Base-by-base conservation (phyloP, 192 early-diverging fungal genomes). In the Polychytrium aggregatum region DNA sequence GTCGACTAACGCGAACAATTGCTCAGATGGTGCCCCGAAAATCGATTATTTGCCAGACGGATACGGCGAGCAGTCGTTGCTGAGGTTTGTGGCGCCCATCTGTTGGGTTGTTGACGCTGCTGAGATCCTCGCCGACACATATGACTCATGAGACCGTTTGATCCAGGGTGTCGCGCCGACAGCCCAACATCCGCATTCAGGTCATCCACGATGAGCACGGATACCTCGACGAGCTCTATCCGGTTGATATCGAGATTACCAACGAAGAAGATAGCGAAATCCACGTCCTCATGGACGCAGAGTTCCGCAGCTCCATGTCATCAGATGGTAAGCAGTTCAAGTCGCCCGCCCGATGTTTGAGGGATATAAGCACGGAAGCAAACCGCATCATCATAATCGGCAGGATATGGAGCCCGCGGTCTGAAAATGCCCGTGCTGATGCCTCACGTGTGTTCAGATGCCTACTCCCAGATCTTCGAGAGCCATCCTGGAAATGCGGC, bases 201-300 rank as follows among this genome's bases (percentile, higher is more conserved):
- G 52, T 72, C 1, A 50, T 58, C 0, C 74, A 84, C 45, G 49
- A 48, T 20, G 58, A 82, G 1, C 83, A 84, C 16, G 79, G 78
- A 1, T 56, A 79, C n/a, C 46, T 87, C 44, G 79, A 87, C 44
- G 83, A 86, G 47, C 55, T 69, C 14, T 82, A 78, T 49, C 68
- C 67, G 14, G 52, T 87, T 11, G 55, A 57, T 26, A 54, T 87
- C n/a, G 71, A 59, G n/a, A 48, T 86, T 2, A 59, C 59, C 14
- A 87, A 84, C 55, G 64, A 74, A 9, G 85, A 87, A 50, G 20
- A 38, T 1, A 70, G 78, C 21, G 52, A 72, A 8, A 62, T 87
- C 10, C 57, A 79, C 35, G 81, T 68, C 13, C 62, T 63, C 27
- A 48, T 84, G 35, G 65, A 74, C 39, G 69, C 81, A 13, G 82